Evolutionary conservation across 192 early-diverging fungal species (phyloP).

Genomic region (Entomortierella parvispora): DNA sequence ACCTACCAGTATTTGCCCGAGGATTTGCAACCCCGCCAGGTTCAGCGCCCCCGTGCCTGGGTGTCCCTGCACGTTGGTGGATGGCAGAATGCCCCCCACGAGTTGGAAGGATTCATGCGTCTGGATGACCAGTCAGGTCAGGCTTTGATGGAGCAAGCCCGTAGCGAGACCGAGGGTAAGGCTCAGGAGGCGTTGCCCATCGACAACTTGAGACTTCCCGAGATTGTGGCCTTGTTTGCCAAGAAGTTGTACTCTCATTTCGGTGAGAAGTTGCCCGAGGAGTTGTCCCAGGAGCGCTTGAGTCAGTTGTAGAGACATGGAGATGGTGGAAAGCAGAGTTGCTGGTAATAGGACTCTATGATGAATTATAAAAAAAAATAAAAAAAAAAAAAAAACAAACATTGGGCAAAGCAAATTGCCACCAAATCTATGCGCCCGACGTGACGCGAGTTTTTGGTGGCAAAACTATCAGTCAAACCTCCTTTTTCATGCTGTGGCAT

Average conservation of each 20-base stretch:
- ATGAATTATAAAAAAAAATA: background rate
- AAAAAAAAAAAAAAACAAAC: background rate
- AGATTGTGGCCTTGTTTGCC: slow-evolving; percentile 52
- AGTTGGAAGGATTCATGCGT: slow-evolving; percentile 45
- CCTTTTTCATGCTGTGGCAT: no score
- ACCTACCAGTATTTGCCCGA: slow-evolving; percentile 21
- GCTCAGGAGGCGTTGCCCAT: slow-evolving; percentile 38
- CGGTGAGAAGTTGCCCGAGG: slow-evolving; percentile 41
- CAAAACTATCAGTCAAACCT: no score
- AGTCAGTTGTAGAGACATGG: slow-evolving; percentile 21
- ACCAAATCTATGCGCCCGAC: no score
- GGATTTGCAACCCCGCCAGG: slow-evolving; percentile 8
- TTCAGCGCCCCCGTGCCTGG: slow-evolving; percentile 36
- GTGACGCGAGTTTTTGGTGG: no score
- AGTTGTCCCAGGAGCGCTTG: slow-evolving; percentile 29
- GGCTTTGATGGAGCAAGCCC: slow-evolving; percentile 47
- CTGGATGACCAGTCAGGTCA: slow-evolving; percentile 53
- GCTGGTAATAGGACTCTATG: background rate
- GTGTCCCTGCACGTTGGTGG: slow-evolving; percentile 51
- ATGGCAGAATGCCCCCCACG: slow-evolving; percentile 46
- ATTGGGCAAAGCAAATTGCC: no score
- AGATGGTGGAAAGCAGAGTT: no score
- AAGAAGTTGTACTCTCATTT: slow-evolving; percentile 49
- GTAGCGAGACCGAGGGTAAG: slow-evolving; percentile 32
- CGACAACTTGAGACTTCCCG: slow-evolving; percentile 45